Conservation (phyloP, 225 moss, liverwort and hornwort genomes). For the Neckera pumila region DNA sequence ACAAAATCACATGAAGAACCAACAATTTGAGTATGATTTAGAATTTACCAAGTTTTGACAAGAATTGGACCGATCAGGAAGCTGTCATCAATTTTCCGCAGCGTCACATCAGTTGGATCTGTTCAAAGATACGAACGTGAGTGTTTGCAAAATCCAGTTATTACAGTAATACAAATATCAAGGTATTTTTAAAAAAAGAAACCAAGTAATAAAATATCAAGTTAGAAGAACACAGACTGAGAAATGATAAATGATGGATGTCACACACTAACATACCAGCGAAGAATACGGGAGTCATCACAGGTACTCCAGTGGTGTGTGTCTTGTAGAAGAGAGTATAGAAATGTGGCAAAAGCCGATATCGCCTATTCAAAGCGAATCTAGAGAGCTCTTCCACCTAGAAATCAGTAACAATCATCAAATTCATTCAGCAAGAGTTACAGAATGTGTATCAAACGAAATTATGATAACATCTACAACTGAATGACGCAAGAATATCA, state of each 20-base stretch:
- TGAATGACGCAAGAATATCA: neutral
- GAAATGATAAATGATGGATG: neutral
- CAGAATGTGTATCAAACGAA: neutral
- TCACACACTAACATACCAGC: constrained; percentile 32
- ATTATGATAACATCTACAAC: neutral
- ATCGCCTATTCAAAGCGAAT: constrained; percentile 63
- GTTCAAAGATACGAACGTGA: neutral
- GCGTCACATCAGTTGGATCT: constrained; percentile 66
- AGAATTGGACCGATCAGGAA: constrained; percentile 76
- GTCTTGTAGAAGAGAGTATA: constrained; percentile 75
- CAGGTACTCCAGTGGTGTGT: constrained; percentile 69
- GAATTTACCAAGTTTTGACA: constrained; percentile 60
- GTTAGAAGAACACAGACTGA: neutral
- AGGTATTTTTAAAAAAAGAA: neutral
- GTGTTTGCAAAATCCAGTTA: neutral
- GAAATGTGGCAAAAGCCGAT: constrained; percentile 65
- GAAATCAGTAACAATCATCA: neutral
- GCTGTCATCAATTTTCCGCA: constrained; percentile 71
- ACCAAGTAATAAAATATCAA: neutral
- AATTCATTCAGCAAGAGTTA: neutral
- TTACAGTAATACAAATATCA: neutral
- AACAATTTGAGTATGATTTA: neutral
- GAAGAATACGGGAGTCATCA: constrained; percentile 88
- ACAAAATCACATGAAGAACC: neutral
- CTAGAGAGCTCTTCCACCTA: constrained; percentile 79